Percentiles rank a stretch among this genome's conserved stretches.
Conservation (phyloP, 139 green algal species). For the Volvox africanus region DNA sequence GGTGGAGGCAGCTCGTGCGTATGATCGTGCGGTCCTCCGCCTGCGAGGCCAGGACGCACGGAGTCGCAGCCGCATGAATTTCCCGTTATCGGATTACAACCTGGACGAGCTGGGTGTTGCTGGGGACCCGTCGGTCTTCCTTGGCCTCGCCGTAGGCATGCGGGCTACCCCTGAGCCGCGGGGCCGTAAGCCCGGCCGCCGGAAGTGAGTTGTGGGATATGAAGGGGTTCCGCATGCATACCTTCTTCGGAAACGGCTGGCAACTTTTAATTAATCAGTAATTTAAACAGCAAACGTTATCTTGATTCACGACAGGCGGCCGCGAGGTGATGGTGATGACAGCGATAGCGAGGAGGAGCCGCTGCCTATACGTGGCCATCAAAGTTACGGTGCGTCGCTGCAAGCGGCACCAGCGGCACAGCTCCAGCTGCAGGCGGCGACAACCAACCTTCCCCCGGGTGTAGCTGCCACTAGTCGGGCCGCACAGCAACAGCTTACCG, state of each 20-base stretch:
- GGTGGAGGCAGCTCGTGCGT: slow-evolving; percentile 64
- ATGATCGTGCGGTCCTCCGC: slow-evolving; percentile 62
- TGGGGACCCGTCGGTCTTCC: slow-evolving; percentile 1
- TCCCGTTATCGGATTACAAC: slow-evolving; percentile 70
- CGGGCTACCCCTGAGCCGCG: slow-evolving; percentile 30
- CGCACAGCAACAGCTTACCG: slow-evolving; percentile 29
- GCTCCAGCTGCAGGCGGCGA: not conserved
- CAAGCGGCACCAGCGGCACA: not conserved
- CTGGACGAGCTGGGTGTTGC: slow-evolving; percentile 49
- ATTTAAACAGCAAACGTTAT: no score
- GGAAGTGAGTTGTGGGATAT: slow-evolving; percentile 19
- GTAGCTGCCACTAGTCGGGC: not conserved
- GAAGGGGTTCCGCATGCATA: no score
- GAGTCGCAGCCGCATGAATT: slow-evolving; percentile 66
- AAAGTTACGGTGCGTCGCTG: not conserved
- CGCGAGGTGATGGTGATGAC: slow-evolving; percentile 4
- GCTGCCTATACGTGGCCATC: not conserved
- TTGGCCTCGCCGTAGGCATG: not conserved
- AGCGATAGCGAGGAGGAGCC: slow-evolving; percentile 41
- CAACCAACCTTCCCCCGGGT: not conserved
- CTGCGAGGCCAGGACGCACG: slow-evolving; percentile 59
- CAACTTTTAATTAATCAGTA: no score
- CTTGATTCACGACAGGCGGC: not conserved
- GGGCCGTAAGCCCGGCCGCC: not conserved
- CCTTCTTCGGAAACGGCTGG: no score